These are phyloP conservation scores for Psilocybe subaeruginosa DNA, from an alignment of 768 basidiomycete species.

Conservation along the genomic window DNA sequence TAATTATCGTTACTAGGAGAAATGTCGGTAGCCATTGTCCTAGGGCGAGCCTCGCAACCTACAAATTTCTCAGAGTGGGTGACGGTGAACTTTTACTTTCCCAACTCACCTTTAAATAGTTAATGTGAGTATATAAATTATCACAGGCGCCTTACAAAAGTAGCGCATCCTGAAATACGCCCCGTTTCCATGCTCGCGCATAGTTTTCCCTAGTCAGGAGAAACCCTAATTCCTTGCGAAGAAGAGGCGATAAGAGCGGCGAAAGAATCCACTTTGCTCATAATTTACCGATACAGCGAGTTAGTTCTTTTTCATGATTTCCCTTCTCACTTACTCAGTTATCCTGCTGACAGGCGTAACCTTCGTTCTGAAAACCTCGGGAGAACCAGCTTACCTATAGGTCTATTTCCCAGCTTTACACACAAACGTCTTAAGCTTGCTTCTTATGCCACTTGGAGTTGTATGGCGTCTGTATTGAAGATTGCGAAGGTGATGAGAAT, in stretches of 20 bases:
- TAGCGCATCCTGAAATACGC: background rate
- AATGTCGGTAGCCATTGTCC: constrained; percentile 10
- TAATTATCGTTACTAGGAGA: constrained; percentile 19
- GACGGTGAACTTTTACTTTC: constrained; percentile 2
- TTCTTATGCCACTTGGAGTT: constrained; percentile 11
- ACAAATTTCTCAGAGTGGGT: background rate
- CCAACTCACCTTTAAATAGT: constrained; percentile 15
- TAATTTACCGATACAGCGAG: background rate
- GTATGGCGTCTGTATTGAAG: background rate
- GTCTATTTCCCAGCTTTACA: constrained; percentile 6
- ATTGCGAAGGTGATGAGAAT: constrained; percentile 16
- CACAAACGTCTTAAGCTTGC: constrained; percentile 3
- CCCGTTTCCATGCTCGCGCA: background rate
- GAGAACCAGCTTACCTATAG: constrained; percentile 10
- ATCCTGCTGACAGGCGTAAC: background rate
- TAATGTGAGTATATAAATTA: background rate
- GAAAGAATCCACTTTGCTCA: background rate
- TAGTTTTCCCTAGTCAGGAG: background rate
- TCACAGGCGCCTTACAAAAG: constrained; percentile 1
- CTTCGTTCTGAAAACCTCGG: constrained; percentile 9
- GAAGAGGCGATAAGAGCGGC: background rate
- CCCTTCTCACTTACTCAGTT: constrained; percentile 1
- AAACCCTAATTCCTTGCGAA: background rate
- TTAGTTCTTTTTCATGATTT: background rate
- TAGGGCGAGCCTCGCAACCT: background rate